Conservation (phyloP, 345 rosid genomes). For the Salix arbutifolia region DNA sequence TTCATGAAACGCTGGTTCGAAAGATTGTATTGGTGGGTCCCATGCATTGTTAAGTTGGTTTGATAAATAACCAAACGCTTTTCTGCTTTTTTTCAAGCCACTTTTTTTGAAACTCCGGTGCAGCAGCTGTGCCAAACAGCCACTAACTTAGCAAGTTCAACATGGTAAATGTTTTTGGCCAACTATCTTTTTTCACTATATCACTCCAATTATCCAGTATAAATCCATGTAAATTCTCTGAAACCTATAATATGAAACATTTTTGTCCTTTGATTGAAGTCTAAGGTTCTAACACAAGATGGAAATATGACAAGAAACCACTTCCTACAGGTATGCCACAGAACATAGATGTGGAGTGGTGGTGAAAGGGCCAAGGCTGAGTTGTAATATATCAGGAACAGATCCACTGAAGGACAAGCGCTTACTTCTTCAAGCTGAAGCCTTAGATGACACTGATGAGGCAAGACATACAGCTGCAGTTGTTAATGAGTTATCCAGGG, state of each 20-base stretch:
- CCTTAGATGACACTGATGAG: conserved; percentile 81
- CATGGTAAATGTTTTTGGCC: neutral
- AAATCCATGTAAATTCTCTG: neutral
- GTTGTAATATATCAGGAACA: conserved; percentile 94
- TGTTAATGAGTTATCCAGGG: conserved; percentile 78
- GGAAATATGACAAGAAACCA: conserved; percentile 1
- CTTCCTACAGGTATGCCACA: conserved; percentile 71
- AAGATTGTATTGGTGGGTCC: too few species aligned
- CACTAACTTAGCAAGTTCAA: neutral
- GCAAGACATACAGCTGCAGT: conserved; percentile 79
- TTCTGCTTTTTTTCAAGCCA: too few species aligned
- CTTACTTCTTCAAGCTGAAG: conserved; percentile 65
- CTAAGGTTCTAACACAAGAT: neutral
- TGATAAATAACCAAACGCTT: too few species aligned
- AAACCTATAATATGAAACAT: neutral
- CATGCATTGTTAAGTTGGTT: too few species aligned
- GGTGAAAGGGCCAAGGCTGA: conserved; percentile 83
- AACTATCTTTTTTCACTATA: neutral
- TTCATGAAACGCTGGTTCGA: too few species aligned
- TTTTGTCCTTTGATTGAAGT: neutral
- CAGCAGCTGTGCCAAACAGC: too few species aligned
- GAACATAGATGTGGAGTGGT: conserved; percentile 98
- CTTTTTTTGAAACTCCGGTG: too few species aligned
- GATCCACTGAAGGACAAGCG: conserved; percentile 92
- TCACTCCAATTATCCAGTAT: neutral